Conservation (phyloP, 169 alveolate species). For the Plasmodium knowlesi region DNA sequence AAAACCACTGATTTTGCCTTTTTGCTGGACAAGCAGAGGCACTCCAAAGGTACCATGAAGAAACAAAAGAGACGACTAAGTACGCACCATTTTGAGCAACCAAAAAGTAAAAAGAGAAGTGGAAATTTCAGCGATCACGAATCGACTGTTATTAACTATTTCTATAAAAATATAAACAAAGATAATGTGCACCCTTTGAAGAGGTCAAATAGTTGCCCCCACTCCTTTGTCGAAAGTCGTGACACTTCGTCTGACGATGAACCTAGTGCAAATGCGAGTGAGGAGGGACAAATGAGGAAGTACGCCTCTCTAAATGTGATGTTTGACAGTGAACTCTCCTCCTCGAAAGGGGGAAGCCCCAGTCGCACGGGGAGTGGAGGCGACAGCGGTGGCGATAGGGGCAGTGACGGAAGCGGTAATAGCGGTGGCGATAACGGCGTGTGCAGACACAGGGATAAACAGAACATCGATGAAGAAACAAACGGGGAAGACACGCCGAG, state of each 20-base stretch:
- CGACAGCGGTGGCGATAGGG: not conserved
- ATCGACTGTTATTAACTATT: constrained; percentile 50
- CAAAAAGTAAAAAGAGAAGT: constrained; percentile 17
- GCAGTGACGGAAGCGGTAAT: not conserved
- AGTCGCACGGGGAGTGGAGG: not conserved
- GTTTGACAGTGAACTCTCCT: not conserved
- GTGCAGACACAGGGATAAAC: not conserved
- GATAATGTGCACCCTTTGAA: constrained; percentile 1
- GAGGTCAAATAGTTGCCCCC: constrained; percentile 63
- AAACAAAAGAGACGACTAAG: not conserved
- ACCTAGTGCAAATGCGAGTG: not conserved
- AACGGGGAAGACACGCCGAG: not conserved
- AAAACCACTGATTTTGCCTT: not conserved
- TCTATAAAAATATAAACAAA: constrained; percentile 54
- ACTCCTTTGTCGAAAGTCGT: not conserved
- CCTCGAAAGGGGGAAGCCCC: not conserved
- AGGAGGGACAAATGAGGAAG: not conserved
- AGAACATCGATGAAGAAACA: not conserved
- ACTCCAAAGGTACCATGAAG: not conserved
- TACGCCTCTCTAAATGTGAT: not conserved
- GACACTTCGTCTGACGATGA: not conserved
- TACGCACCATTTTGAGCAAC: not conserved
- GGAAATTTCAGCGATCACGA: constrained; percentile 65
- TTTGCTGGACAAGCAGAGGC: not conserved
- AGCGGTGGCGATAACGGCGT: not conserved